Evolutionary conservation across 129 eudicot species (phyloP).

Genomic region (Scalesia atractyloides): DNA sequence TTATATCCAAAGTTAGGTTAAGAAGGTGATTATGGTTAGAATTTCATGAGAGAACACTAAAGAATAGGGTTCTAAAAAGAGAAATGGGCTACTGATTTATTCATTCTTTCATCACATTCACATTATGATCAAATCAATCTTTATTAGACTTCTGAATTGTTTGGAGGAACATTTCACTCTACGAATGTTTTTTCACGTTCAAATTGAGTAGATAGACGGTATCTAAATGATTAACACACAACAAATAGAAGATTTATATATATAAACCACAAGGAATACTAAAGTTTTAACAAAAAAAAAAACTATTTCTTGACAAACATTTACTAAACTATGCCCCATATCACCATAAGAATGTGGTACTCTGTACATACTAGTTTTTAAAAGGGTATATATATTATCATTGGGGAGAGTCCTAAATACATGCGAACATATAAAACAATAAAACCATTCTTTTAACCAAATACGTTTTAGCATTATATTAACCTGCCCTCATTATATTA

Average conservation of each 20-base stretch:
- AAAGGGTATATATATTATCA: background rate
- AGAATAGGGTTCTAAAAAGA: background rate
- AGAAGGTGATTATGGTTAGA: background rate
- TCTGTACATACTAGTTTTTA: background rate
- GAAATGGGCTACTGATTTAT: background rate
- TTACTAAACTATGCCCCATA: background rate
- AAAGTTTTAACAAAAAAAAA: no score
- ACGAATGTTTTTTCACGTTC: background rate
- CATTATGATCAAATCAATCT: background rate
- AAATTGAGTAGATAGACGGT: background rate
- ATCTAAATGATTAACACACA: background rate
- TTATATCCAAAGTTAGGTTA: slow-evolving; percentile 1
- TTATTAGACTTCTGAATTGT: background rate
- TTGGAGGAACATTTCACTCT: background rate
- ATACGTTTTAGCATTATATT: background rate
- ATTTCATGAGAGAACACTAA: background rate
- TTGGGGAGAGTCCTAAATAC: background rate
- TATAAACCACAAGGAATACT: background rate
- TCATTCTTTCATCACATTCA: background rate
- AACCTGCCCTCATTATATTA: background rate
- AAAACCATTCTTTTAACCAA: background rate
- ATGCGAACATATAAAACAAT: background rate
- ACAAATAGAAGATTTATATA: background rate
- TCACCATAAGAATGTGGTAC: background rate
- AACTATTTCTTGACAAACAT: background rate